Evolutionary conservation across 2,329 filamentous ascomycete genomes (phyloP), one percentile per base, ranked within the genome.

Genomic region (Xylariaceae sp.): DNA sequence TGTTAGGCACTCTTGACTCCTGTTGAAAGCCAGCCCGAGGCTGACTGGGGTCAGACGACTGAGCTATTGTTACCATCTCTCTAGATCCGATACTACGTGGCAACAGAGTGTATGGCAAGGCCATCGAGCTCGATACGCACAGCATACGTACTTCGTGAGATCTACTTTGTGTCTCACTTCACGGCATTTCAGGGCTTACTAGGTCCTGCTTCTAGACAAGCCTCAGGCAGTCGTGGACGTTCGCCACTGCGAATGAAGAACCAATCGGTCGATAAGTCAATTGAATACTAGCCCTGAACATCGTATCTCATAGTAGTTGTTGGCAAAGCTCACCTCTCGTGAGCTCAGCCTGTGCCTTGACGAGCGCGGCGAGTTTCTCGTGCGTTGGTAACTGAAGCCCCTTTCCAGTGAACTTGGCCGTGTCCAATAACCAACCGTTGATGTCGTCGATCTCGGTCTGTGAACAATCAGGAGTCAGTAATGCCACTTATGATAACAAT

Each of bases 381-480:
- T 83, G 76, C 5, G 70, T 70, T 35, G 70, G 66, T 52, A 78
- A 68, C 54, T 74, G 69, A 9, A 76, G 56, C 15, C 66, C 68
- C 15, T 64, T 60, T 45, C 70, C 70, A 3, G 81, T 70, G 35
- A 75, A 74, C 15, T 64, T 68, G 4, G 76, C 78, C 66, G 72
- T 80, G 45, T 80, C 78, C 39, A 80, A 72, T 15, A 85, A 71
- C 77, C 81, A 85, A 56, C 84, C 84, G 67, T 86, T 86, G 65
- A 87, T 80, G 63, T 62, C 62, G 30, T 62, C 55, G 45, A 64
- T 60, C 60, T 64, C 62, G 23, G 60, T 64, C 57, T 51, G 18
- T 34, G 17, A 8, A 7, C 4, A 5, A 15, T 9, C 23, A 50
- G 10, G 23, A 8, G 49, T 51, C 49, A 51, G 49, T 4, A 51